Evolutionary conservation across 1,139 yeast genomes (phyloP), one percentile per base, ranked within the genome.

Genomic region (Diutina siamensis): DNA sequence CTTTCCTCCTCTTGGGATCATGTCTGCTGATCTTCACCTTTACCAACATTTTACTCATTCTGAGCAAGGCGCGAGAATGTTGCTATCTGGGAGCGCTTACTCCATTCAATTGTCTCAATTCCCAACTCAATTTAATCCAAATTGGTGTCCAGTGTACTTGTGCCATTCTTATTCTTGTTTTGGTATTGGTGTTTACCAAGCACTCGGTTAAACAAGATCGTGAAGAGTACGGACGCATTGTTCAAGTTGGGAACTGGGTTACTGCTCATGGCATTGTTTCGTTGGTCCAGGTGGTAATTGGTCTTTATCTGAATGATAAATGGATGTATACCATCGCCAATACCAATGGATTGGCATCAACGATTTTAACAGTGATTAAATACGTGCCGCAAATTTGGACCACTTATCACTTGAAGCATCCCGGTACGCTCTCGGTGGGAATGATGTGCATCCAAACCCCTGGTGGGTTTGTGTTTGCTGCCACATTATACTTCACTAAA

Each of bases 371-470:
- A 0, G 68, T 78, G 27, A 60, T 81, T 44, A 94, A 87, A 61
- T 87, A 85, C 55, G 67, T 86, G 44, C 96, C 96, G 0, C 96
- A 87, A 60, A 72, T 87, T 12, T 62, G 67, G 52, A 84, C 92
- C 31, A 86, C 95, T 0, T 80, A 71, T 56, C 58, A 55, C 2
- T 69, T 85, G 48, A 81, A 82, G 55, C 89, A 81, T 53, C 82
- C 94, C 0, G 96, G 95, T 2, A 80, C 89, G 0, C 68, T 87
- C 34, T 83, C 94, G 0, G 69, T 84, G 20, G 76, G 82, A 5
- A 85, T 84, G 87, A 83, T 87, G 92, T 66, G 80, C 46, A 74
- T 87, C 51, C 96, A 87, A 59, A 85, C 94, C 17, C 96, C 96
- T 0, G 96, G 96, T 13, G 95, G 95, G 22, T 82, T 76, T 53